phyloP scores from a whole-genome alignment of 169 alveolate species.

The Pseudocohnilembus persalinus region DNA sequence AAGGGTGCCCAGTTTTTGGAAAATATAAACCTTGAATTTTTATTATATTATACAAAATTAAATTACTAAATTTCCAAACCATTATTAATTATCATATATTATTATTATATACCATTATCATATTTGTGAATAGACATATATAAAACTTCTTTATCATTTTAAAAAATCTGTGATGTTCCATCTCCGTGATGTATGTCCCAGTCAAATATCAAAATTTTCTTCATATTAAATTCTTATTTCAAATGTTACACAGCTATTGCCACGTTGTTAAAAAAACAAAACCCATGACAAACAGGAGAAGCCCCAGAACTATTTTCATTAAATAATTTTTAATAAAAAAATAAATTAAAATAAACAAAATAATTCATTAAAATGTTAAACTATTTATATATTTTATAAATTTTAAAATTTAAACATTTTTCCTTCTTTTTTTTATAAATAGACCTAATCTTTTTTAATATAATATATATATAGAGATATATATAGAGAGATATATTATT shows the following conservation, averaged over 20 bases:
- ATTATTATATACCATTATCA: constrained; percentile 80
- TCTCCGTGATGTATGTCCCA: constrained; percentile 92
- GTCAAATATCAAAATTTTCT: constrained; percentile 81
- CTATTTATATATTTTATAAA: not conserved
- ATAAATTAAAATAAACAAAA: too few relatives aligned
- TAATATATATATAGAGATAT: too few relatives aligned
- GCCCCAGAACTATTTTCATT: constrained; percentile 15
- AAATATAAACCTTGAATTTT: constrained; percentile 36
- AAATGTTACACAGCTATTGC: constrained; percentile 80
- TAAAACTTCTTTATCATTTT: constrained; percentile 70
- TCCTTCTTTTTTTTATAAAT: too few relatives aligned
- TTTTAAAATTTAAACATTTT: too few relatives aligned
- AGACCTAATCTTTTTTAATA: too few relatives aligned
- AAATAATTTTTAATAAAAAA: too few relatives aligned
- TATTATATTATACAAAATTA: not conserved
- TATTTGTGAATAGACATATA: constrained; percentile 80
- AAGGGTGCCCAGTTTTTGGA: constrained; percentile 56
- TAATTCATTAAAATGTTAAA: too few relatives aligned
- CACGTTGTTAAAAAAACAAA: constrained; percentile 81
- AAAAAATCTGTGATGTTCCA: constrained; percentile 82
- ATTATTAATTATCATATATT: constrained; percentile 41
- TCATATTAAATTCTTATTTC: constrained; percentile 50
- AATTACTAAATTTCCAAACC: not conserved
- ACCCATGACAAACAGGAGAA: constrained; percentile 49
- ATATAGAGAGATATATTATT: too few relatives aligned